Evolutionary conservation across 495 filamentous ascomycete genomes (phyloP).

Genomic region (Glutinoglossum americanum): DNA sequence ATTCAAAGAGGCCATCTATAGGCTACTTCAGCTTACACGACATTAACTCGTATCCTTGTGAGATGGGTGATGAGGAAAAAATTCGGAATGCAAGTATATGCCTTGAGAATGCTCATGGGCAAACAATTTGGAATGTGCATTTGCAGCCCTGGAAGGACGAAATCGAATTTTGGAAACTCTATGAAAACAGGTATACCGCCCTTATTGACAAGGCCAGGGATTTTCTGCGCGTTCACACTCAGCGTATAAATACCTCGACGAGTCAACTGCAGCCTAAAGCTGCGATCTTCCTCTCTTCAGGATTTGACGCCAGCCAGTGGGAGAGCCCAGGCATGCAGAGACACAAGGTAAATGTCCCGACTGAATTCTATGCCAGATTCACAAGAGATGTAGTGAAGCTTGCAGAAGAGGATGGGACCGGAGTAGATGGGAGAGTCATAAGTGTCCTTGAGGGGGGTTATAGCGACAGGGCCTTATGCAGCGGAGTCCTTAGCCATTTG

Average conservation of each 20-base stretch:
- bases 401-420: constrained; percentile 56
- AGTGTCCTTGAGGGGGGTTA: constrained; percentile 94
- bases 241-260: constrained; percentile 30
- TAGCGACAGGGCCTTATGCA: constrained; percentile 71
- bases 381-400: constrained; percentile 64
- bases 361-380: constrained; percentile 83
- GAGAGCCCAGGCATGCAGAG: constrained; percentile 84
- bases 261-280: constrained; percentile 41
- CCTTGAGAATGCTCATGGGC: constrained; percentile 75
- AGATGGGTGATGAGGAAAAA: constrained; percentile 71
- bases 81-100: constrained; percentile 80
- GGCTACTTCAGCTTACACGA: constrained; percentile 95
- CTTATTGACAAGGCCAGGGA: constrained; percentile 59
- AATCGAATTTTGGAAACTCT: constrained; percentile 72
- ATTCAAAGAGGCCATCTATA: constrained; percentile 61
- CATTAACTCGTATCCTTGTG: constrained; percentile 94
- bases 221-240: constrained; percentile 48
- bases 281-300: constrained; percentile 83
- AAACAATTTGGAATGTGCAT: constrained; percentile 93
- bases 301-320: constrained; percentile 92
- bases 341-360: constrained; percentile 85
- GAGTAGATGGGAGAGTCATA: constrained; percentile 63
- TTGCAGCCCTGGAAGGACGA: constrained; percentile 65
- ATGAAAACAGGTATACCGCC: constrained; percentile 49
- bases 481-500: constrained; percentile 72